phyloP scores from a whole-genome alignment of 805 yeast genomes.

The Cyberlindnera amylophila region DNA sequence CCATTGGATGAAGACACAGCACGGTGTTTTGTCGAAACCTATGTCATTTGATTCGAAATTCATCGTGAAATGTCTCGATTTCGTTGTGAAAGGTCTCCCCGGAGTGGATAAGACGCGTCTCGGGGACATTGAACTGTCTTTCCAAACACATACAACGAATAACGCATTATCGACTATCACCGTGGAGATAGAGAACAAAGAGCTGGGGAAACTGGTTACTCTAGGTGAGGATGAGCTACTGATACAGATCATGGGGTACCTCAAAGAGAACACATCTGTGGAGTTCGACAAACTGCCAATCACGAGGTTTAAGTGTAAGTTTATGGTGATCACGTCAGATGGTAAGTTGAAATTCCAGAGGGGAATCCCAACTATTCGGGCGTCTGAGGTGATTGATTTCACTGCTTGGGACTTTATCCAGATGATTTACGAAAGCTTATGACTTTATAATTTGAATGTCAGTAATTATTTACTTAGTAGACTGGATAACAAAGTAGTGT shows the following conservation, averaged over 20 bases:
- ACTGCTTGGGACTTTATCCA: slow-evolving; percentile 27
- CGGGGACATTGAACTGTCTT: slow-evolving; percentile 29
- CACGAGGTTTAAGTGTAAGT: slow-evolving; percentile 19
- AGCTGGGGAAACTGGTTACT: slow-evolving; percentile 22
- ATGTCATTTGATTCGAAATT: slow-evolving; percentile 23
- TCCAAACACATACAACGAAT: slow-evolving; percentile 22
- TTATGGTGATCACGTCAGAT: slow-evolving; percentile 18
- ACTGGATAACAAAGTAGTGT: slow-evolving; percentile 19
- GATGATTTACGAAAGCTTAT: slow-evolving; percentile 14
- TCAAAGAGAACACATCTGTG: slow-evolving; percentile 29
- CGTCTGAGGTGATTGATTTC: slow-evolving; percentile 20
- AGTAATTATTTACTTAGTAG: slow-evolving; percentile 1
- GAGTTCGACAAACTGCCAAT: slow-evolving; percentile 22
- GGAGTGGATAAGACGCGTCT: slow-evolving; percentile 15
- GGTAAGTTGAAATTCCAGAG: slow-evolving; percentile 22
- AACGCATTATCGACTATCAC: slow-evolving; percentile 24
- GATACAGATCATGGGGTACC: slow-evolving; percentile 18
- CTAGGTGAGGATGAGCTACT: slow-evolving; percentile 13
- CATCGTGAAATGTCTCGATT: slow-evolving; percentile 27
- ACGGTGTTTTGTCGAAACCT: slow-evolving; percentile 26
- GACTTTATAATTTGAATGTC: slow-evolving; percentile 1
- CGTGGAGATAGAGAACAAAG: slow-evolving; percentile 27
- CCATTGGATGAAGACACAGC: slow-evolving; percentile 29
- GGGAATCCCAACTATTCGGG: slow-evolving; percentile 20
- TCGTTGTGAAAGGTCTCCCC: slow-evolving; percentile 17